Evolutionary conservation across 1,139 yeast genomes (phyloP), one percentile per base, ranked within the genome.

Genomic region (Saccharomyces hybrid): DNA sequence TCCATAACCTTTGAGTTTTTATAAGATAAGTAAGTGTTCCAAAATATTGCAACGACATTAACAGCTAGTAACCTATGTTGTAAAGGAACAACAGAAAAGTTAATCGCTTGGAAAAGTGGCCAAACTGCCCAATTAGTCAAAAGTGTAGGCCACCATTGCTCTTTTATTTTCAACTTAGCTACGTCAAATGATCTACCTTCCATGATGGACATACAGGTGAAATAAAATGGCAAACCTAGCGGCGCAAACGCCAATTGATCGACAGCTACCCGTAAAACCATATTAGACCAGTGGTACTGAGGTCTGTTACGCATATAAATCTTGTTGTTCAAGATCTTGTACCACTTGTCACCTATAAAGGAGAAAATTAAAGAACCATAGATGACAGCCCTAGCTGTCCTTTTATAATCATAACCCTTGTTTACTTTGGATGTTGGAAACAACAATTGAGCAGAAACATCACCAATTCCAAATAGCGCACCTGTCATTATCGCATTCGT

Each of bases 231-330:
- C 13, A 87, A 78, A 5, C 86, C 78, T 28, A 84, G 67, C 2
- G 97, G 96, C 0, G 96, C 89, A 77, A 88, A 89, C 0, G 76
- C 59, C 32, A 82, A 65, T 66, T 90, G 98, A 69, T 90, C 98
- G 4, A 78, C 76, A 0, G 78, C 78, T 13, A 87, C 90, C 52
- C 88, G 71, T 2, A 76, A 64, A 0, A 75, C 34, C 0, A 80
- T 73, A 59, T 69, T 65, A 20, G 61, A 55, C 50, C 67, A 49
- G 11, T 68, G 66, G 4, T 63, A 58, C 5, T 53, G 57, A 6
- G 62, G 59, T 29, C 71, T 66, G 47, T 66, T 60, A 6, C 64
- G 58, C 5, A 69, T 52, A 52, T 71, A 73, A 9, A 85, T 66
- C 41, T 64, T 71, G 28, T 55, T 55, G 38, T 85, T 82, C 26